Base-by-base conservation (phyloP, 768 basidiomycete genomes). In the Hemileccinum impolitum region DNA sequence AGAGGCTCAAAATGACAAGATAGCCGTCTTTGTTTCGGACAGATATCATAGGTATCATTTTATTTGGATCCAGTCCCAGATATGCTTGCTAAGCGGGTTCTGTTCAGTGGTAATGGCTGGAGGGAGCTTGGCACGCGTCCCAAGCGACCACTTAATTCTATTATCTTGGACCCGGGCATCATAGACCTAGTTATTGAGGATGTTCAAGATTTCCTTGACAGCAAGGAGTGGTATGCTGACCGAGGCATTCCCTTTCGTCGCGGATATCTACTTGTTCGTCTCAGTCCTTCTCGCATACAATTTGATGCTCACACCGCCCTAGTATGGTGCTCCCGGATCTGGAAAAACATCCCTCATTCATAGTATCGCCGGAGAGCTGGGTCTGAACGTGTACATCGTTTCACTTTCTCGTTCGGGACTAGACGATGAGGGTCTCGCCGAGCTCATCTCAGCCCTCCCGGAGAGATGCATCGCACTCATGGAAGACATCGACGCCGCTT, bases 401-500 rank as follows among this genome's bases (percentile, higher is more conserved):
- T 82, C 85, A 1, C 77, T 90, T 7, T 81, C 85, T 4, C 77
- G 79, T 17, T 55, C 67, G 13, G 80, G 81, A 9, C 63, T 90
- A 38, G 85, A 88, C 57, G 88, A 90, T 61, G 69, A 72, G 2
- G 62, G 68, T 8, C 75, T 89, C 21, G 75, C 71, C 45, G 72
- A 79, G 35, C 71, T 88, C 37, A 79, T 89, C 50, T 72, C 76
- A 9, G 70, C 73, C 2, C 73, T 90, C 2, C 88, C 89, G n/a
- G 75, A 81, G 48, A 74, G 75, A 55, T 88, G 84, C 57, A 84
- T 91, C 47, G 80, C 83, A 5, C 72, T 92, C 31, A 88, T 92
- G 80, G 88, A 91, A 63, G 90, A 91, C 61, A 84, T 91, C 47
- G 90, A 92, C 55, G 86, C 83, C 3, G 88, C 87, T 3, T 87